Evolutionary conservation across 768 basidiomycete genomes (phyloP), one percentile per base, ranked within the genome.

Genomic region (Strobilomyces echinocephalus): DNA sequence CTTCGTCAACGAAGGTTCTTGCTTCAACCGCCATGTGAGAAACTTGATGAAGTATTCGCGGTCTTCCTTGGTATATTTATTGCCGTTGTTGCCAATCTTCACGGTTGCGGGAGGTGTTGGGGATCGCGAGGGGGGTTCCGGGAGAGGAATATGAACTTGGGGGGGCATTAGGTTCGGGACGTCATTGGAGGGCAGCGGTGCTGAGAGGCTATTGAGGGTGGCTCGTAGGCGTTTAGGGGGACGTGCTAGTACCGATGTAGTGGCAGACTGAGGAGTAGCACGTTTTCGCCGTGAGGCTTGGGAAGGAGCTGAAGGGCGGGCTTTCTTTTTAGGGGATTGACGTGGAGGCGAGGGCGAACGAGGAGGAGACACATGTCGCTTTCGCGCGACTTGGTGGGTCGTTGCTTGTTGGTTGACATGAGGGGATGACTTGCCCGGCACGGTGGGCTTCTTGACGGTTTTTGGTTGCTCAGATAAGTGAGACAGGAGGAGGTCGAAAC

Each of bases 21-120:
- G 61, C 60, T 79, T 77, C 43, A 87, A 65, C 42, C 78, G 74
- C 83, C 85, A 88, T 40, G 75, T 70, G 38, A 87, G 74, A 57
- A 83, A 87, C 38, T 81, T 79, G 60, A 86, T 71, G 64, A 88
- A 87, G 58, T 77, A 89, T 5, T 78, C 75, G 44, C 78, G 77
- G 62, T 89, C 87, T 59, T 83, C 83, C 24, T 75, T 69, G 2
- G 87, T 88, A 61, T 83, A 89, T 65, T 71, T 81, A 56, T 85
- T 78, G 46, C 85, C 84, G 51, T 76, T 69, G 12, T 73, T 75
- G 49, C 69, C 69, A 36, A 64, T 60, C 41, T 83, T 71, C 26
- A 83, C 63, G 51, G 66, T 66, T 9, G 75, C 76, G 8, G 87
- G 87, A 21, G 87, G 87, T 3, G 75, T 80, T 1, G 87, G 87